Conservation (phyloP, 2,329 filamentous ascomycete species). For the Fusarium bactridioides region DNA sequence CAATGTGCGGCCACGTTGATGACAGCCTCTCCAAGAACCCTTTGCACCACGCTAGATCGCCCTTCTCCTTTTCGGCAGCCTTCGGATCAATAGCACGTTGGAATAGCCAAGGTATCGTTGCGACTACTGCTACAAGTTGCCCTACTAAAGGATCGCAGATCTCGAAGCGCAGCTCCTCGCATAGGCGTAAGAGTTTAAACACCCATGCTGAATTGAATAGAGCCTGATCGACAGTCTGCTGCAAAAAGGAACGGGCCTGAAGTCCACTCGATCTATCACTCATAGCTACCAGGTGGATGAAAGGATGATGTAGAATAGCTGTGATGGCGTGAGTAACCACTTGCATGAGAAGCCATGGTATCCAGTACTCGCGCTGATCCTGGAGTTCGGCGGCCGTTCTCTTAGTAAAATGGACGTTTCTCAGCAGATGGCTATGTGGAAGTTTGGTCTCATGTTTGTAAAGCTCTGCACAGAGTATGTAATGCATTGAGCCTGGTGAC, state of each 20-base stretch:
- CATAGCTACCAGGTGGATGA: slow-evolving; percentile 9
- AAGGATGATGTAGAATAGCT: neutral
- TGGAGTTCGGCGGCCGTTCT: neutral
- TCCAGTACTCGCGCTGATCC: slow-evolving; percentile 1
- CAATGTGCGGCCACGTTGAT: slow-evolving; percentile 16
- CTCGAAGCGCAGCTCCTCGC: neutral
- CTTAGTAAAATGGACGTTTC: neutral
- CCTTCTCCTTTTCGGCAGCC: neutral
- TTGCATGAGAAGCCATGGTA: slow-evolving; percentile 1
- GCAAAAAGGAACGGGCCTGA: neutral
- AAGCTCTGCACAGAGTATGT: neutral
- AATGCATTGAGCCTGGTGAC: slow-evolving; percentile 1
- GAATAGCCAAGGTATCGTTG: slow-evolving; percentile 23
- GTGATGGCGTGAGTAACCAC: neutral
- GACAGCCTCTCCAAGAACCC: neutral
- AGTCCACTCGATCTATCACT: neutral
- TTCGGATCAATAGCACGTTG: slow-evolving; percentile 1
- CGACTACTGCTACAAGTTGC: slow-evolving; percentile 9
- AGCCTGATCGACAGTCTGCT: neutral
- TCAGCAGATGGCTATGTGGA: neutral
- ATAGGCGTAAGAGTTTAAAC: neutral
- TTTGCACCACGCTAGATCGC: slow-evolving; percentile 1
- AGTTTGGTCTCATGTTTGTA: neutral
- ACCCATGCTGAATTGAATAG: slow-evolving; percentile 6
- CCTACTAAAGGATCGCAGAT: slow-evolving; percentile 1